Percentiles rank a stretch among this genome's conserved stretches.
Evolutionary conservation across 108 stramenopile genomes (phyloP).

Genomic region (Cyclotella choctawhatcheeana): DNA sequence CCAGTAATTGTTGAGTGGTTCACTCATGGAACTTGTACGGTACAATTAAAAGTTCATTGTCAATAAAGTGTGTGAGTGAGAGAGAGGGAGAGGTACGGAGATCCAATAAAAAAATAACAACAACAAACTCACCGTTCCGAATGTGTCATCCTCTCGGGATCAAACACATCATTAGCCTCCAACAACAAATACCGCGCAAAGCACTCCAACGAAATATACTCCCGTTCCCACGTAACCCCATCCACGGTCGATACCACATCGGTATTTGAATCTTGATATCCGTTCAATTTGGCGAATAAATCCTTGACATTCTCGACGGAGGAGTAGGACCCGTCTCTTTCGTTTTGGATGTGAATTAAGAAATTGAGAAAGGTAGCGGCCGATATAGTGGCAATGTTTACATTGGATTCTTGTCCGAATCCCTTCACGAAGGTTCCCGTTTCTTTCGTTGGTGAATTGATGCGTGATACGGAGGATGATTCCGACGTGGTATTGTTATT

Average conservation of each 20-base stretch:
- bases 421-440: conserved; percentile 33
- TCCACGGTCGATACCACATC: conserved; percentile 32
- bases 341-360: conserved; percentile 65
- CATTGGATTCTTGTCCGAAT: conserved; percentile 5
- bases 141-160: conserved; percentile 50
- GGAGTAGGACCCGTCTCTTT: conserved; percentile 47
- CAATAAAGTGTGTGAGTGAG: too few relatives aligned
- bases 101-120: not conserved
- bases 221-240: conserved; percentile 40
- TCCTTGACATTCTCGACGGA: conserved; percentile 66
- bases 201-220: conserved; percentile 55
- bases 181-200: conserved; percentile 65
- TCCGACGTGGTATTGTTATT: too few relatives aligned
- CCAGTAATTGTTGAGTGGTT: conserved; percentile 91
- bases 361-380: conserved; percentile 70
- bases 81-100: too few relatives aligned
- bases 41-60: too few relatives aligned
- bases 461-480: too few relatives aligned
- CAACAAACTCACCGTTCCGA: conserved; percentile 29
- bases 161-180: conserved; percentile 73
- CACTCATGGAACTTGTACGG: conserved; percentile 91
- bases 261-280: conserved; percentile 28
- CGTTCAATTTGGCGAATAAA: conserved; percentile 61
- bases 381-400: conserved; percentile 46
- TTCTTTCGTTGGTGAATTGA: conserved; percentile 48